A percentile compares a stretch with the other conserved stretches of the same genome.
phyloP scores from a whole-genome alignment of 257 asterid species.

The Capsicum pubescens region DNA sequence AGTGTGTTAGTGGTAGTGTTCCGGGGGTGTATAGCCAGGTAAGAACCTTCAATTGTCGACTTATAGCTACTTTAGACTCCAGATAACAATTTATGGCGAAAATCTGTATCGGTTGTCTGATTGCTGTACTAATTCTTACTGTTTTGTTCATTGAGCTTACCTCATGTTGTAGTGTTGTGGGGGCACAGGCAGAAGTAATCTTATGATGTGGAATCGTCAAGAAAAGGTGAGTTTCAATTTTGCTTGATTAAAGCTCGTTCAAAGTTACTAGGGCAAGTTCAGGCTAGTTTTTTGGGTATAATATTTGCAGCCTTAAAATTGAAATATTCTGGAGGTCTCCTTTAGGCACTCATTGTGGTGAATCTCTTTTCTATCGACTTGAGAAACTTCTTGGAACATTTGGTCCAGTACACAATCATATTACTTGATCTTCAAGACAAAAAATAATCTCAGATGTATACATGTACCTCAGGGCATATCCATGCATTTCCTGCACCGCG shows the following conservation, averaged over 20 bases:
- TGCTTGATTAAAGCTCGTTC: background rate
- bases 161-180: too few species aligned
- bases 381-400: background rate
- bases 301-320: background rate
- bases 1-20: too few species aligned
- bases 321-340: slow-evolving; percentile 17
- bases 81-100: too few species aligned
- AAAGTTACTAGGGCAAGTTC: background rate
- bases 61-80: too few species aligned
- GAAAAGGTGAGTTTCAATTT: too few species aligned
- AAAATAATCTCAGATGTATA: slow-evolving; percentile 14
- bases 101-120: too few species aligned
- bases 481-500: slow-evolving; percentile 99
- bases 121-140: too few species aligned
- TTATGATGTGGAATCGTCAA: too few species aligned
- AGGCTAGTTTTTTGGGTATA: slow-evolving; percentile 10
- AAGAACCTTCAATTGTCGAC: too few species aligned
- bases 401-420: slow-evolving; percentile 9
- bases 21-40: too few species aligned
- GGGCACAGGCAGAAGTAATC: too few species aligned
- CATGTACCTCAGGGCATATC: slow-evolving; percentile 97
- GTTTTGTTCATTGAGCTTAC: too few species aligned
- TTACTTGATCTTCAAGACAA: slow-evolving; percentile 37
- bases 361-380: background rate
- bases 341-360: background rate